Evolutionary conservation across 176 grass and related monocot species (phyloP).

Genomic region (Aegilops umbellulata): DNA sequence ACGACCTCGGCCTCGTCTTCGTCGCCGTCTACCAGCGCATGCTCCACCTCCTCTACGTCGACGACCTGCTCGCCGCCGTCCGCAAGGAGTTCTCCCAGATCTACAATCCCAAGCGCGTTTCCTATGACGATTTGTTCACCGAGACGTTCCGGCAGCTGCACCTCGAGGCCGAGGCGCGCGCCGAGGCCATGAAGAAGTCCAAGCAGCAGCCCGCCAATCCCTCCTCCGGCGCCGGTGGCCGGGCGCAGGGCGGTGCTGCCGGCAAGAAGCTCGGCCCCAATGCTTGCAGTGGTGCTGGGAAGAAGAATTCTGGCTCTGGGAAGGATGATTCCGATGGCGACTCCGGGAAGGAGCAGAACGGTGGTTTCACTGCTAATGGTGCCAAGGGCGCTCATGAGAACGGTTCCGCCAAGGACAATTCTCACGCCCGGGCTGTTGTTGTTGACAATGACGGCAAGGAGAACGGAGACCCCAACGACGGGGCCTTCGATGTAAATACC

Average conservation of each 20-base stretch:
- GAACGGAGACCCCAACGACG: slow-evolving; percentile 63
- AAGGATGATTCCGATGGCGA: slow-evolving; percentile 61
- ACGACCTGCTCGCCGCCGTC: slow-evolving; percentile 73
- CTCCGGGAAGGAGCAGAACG: slow-evolving; percentile 22
- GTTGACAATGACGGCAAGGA: slow-evolving; percentile 51
- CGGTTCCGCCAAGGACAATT: neutral
- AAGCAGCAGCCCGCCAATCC: slow-evolving; percentile 45
- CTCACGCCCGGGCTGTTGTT: slow-evolving; percentile 14
- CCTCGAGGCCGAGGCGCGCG: slow-evolving; percentile 73
- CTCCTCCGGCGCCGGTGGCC: neutral
- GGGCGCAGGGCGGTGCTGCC: no score
- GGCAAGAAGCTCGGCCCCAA: neutral
- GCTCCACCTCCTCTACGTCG: slow-evolving; percentile 85
- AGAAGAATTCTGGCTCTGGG: slow-evolving; percentile 21
- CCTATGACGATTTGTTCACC: slow-evolving; percentile 34
- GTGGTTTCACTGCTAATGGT: slow-evolving; percentile 26
- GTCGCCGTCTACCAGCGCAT: slow-evolving; percentile 93
- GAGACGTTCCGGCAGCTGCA: slow-evolving; percentile 82
- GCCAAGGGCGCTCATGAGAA: slow-evolving; percentile 32
- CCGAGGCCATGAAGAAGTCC: slow-evolving; percentile 78
- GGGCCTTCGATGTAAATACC: slow-evolving; percentile 97
- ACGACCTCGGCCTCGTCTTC: slow-evolving; percentile 88
- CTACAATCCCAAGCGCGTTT: slow-evolving; percentile 46
- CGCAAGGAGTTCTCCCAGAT: slow-evolving; percentile 61
- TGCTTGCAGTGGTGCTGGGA: neutral